Conservation (phyloP, 129 eudicot genomes). For the Calendula officinalis region DNA sequence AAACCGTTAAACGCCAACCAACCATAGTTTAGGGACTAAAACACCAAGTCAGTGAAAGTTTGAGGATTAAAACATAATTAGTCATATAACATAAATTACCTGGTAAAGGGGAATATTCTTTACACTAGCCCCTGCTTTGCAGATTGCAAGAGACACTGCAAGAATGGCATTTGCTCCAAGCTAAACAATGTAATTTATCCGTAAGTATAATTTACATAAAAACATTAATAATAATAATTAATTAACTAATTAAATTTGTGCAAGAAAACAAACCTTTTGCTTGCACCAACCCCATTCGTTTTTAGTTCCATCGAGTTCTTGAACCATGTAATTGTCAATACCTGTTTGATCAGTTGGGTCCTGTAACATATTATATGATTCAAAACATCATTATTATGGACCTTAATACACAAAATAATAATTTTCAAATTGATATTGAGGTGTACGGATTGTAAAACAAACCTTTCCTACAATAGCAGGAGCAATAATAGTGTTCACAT, state of each 20-base stretch:
- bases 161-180: conserved; percentile 96
- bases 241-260: not conserved
- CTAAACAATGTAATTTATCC: conserved; percentile 33
- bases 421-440: not conserved
- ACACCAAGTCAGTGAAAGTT: too few species aligned
- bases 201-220: conserved; percentile 7
- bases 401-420: not conserved
- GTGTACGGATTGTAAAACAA: conserved; percentile 27
- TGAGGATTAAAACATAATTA: too few species aligned
- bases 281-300: conserved; percentile 99
- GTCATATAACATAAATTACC: conserved; percentile 36
- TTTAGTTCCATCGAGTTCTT: conserved; percentile 87
- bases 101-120: conserved; percentile 81
- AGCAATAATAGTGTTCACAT: conserved; percentile 75
- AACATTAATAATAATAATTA: too few species aligned
- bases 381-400: conserved; percentile 5
- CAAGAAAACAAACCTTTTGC: conserved; percentile 59
- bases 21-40: too few species aligned
- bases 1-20: too few species aligned
- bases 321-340: conserved; percentile 92
- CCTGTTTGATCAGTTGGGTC: conserved; percentile 90
- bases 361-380: conserved; percentile 29
- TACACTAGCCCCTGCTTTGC: conserved; percentile 96
- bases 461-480: conserved; percentile 97
- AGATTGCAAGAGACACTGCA: conserved; percentile 95